Conservation (phyloP, 2,329 filamentous ascomycete species). For the Aspergillus hortae region DNA sequence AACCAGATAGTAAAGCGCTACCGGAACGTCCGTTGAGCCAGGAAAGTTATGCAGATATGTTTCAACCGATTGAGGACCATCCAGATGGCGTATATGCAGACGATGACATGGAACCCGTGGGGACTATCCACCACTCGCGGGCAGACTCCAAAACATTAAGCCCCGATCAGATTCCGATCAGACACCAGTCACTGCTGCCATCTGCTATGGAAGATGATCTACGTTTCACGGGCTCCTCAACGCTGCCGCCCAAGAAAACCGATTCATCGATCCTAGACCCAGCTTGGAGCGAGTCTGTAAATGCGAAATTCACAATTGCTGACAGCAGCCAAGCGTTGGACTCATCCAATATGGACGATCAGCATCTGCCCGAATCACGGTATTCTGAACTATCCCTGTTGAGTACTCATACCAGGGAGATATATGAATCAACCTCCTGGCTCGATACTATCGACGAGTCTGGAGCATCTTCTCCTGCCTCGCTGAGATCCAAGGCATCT, state of each 20-base stretch:
- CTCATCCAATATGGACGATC: neutral
- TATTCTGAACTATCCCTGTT: slow-evolving; percentile 16
- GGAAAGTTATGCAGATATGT: slow-evolving; percentile 45
- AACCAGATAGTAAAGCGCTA: slow-evolving; percentile 65
- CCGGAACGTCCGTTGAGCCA: slow-evolving; percentile 67
- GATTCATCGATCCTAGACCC: slow-evolving; percentile 17
- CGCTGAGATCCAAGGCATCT: slow-evolving; percentile 75
- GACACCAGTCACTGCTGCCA: slow-evolving; percentile 38
- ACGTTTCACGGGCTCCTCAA: slow-evolving; percentile 12
- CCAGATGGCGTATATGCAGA: slow-evolving; percentile 42
- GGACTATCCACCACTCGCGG: slow-evolving; percentile 37
- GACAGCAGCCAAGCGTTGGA: neutral
- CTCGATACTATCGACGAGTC: slow-evolving; percentile 93
- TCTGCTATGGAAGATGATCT: slow-evolving; percentile 30
- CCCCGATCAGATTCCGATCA: slow-evolving; percentile 31
- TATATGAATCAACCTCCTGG: slow-evolving; percentile 84
- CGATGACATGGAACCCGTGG: slow-evolving; percentile 52
- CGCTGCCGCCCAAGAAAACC: slow-evolving; percentile 28
- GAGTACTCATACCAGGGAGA: slow-evolving; percentile 43
- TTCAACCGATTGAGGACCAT: slow-evolving; percentile 34
- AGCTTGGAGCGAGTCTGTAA: neutral
- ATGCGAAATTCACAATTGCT: neutral
- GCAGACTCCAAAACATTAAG: slow-evolving; percentile 24
- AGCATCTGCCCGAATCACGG: slow-evolving; percentile 1
- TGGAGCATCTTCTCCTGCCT: slow-evolving; percentile 72